Evolutionary conservation across 192 early-diverging fungal species (phyloP), one percentile per base, ranked within the genome.

Genomic region (Coemansia sp.): DNA sequence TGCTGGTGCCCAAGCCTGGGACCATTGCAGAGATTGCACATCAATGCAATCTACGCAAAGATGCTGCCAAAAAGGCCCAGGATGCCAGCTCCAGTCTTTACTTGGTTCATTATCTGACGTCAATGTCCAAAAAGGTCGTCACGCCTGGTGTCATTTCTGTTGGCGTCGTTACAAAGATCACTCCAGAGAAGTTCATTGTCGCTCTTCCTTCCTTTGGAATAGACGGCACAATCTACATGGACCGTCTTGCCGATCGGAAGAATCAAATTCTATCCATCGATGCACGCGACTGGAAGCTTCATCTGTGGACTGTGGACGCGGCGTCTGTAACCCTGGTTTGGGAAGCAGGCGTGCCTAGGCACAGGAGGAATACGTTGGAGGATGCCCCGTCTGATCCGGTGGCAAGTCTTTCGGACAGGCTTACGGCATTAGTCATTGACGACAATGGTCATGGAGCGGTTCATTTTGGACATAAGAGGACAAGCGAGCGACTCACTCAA

Each of bases 11-110:
- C 23, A 42, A 60, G 13, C 42, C 69, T 25, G 49, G 62, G 15
- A 32, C 22, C 0, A 62, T 55, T 13, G 58, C 64, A 0, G 32
- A 62, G 56, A 63, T 86, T 92, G 69, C 97, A 88, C 76, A 91
- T 86, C 79, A 87, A 88, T 64, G 82, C 87, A 97, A 83, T 81
- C 87, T 52, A 86, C 90, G 88, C 91, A 96, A 34, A 91, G 95
- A 81, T 83, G 91, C 69, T 87, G 95, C 19, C 74, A 89, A 55
- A 76, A 93, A 56, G 89, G 93, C 67, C 85, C 94, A 54, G 93
- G 95, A 99, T 69, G 83, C 96, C 15, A 95, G 89, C 85, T 91
- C 92, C 5, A 86, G 92, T 45, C 67, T 97, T 41, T 97, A 91
- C 76, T 92, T 97, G 79, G 92, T 87, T 68, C 87, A 86, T 63